Evolutionary conservation across 148 eudicot genomes (phyloP).

Genomic region (Pouteria glomerata): DNA sequence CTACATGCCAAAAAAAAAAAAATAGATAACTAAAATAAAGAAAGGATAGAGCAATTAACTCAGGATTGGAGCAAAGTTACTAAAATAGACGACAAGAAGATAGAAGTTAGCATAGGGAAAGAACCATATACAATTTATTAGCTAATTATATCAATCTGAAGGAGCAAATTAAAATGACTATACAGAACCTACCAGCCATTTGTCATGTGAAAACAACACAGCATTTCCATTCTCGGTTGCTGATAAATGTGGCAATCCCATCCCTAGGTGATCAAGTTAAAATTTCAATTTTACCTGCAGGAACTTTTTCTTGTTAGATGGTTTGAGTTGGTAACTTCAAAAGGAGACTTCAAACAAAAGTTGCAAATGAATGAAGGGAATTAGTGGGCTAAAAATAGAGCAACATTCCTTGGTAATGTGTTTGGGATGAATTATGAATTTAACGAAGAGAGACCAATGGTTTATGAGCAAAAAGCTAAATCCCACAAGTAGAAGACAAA

Average conservation of each 20-base stretch:
- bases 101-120: background rate
- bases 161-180: background rate
- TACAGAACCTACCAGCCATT: conserved; percentile 19
- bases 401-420: no score
- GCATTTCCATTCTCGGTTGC: conserved; percentile 10
- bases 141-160: background rate
- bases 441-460: no score
- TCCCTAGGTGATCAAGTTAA: background rate
- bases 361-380: no score
- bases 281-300: conserved; percentile 2
- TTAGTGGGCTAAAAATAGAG: no score
- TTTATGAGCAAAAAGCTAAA: no score
- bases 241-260: conserved; percentile 22
- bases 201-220: background rate
- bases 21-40: no score
- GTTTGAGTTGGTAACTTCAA: background rate
- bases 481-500: no score
- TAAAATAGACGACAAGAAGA: background rate
- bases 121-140: background rate
- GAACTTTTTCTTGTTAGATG: background rate
- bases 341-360: no score
- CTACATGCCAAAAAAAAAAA: conserved; percentile 26
- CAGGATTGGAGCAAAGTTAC: no score
- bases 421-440: no score
- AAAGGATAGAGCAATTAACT: no score